These are phyloP conservation scores for Rhodomyrtus psidioides DNA, from an alignment of 441 rosid genomes.

Conservation along the genomic window DNA sequence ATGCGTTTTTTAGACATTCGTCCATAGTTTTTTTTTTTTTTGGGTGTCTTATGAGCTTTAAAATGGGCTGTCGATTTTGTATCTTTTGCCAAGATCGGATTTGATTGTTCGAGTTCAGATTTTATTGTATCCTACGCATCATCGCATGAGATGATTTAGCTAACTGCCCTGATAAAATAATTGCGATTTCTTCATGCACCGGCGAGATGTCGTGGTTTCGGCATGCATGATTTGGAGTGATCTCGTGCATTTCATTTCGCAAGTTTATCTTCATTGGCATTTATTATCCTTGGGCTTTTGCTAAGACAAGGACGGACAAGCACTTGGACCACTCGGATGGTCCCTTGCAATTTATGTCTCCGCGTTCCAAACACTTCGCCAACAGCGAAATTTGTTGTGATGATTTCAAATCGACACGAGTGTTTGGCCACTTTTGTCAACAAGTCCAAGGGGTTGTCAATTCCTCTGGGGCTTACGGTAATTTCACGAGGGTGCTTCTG, in stretches of 20 bases:
- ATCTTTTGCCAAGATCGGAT: background rate
- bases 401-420: background rate
- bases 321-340: background rate
- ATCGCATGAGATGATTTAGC: background rate
- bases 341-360: background rate
- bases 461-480: background rate
- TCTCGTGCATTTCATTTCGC: background rate
- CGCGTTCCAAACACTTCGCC: background rate
- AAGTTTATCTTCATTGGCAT: background rate
- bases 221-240: background rate
- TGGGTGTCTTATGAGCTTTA: background rate
- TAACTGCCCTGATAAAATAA: background rate
- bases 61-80: background rate
- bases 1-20: background rate
- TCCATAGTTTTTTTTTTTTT: background rate
- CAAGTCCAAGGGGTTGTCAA: background rate
- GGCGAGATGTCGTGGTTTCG: background rate
- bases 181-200: background rate
- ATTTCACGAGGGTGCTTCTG: background rate
- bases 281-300: background rate
- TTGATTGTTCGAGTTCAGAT: background rate
- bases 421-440: conserved; percentile 1
- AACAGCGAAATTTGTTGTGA: background rate
- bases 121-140: background rate
- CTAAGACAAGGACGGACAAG: background rate